Evolutionary conservation across 2,329 filamentous ascomycete species (phyloP), one percentile per base, ranked within the genome.

Genomic region (Aulographum hederae): DNA sequence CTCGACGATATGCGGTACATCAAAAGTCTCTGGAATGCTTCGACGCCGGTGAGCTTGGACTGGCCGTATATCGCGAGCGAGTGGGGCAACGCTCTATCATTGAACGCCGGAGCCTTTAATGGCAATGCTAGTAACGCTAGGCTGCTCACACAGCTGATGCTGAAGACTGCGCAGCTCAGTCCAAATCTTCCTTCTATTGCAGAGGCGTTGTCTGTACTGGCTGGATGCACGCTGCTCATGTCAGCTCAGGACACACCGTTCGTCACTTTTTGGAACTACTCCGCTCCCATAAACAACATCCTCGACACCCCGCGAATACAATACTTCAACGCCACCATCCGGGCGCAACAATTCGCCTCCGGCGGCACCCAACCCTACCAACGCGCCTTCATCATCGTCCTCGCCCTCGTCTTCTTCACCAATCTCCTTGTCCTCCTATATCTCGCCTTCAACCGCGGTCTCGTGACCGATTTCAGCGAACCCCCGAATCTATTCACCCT

Each of bases 391-490:
- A 74, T 78, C 44, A 34, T 72, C 2, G 61, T 84, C 0, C 64
- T 86, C 0, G 44, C 64, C 2, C 51, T 72, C 11, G 72, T 78
- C 2, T 78, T 82, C 42, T 38, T 67, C 16, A 68, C 78, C 42
- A 84, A 79, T 46, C 36, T 73, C 17, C 55, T 74, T 25, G 78
- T 75, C 34, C 54, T 81, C 1, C 43, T 56, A 2, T 82, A 81
- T 51, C 61, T 76, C 38, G 47, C 75, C 31, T 45, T 67, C 29
- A 58, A 68, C 32, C 67, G 69, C 1, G 8, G 15, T 14, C 63
- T 80, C 15, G 68, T 86, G 5, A 84, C 76, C 1, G 80, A 86
- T 53, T 84, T 78, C 45, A 78, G 73, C 0, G 78, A 86, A 43
- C 76, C 78, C 1, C 69, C 75, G 33, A 84, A 84, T 45, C 54